A percentile compares a stretch with the other conserved stretches of the same genome.
phyloP scores from a whole-genome alignment of 1,139 yeast genomes.

The Scheffersomyces lignicola region DNA sequence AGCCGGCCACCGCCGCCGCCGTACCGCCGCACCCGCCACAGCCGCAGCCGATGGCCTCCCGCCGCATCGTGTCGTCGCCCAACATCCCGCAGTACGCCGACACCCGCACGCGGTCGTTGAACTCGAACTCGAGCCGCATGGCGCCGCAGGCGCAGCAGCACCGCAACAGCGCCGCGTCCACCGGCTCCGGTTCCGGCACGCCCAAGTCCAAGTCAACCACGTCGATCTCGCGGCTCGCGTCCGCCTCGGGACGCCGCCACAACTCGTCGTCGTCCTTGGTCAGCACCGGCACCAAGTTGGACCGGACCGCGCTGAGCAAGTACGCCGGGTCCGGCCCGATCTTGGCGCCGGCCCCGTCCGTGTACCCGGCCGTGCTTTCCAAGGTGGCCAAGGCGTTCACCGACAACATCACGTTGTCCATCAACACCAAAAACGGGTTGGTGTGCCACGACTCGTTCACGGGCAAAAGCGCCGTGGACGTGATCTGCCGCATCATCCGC shows the following conservation, averaged over 20 bases:
- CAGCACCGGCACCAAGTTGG: constrained; percentile 22
- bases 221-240: constrained; percentile 43
- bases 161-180: no score
- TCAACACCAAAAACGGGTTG: constrained; percentile 89
- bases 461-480: constrained; percentile 92
- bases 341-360: constrained; percentile 53
- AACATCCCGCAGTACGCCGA: constrained; percentile 13
- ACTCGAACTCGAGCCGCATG: no score
- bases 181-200: constrained; percentile 40
- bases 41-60: constrained; percentile 1
- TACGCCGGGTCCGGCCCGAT: constrained; percentile 27
- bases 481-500: constrained; percentile 77
- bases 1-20: constrained; percentile 7
- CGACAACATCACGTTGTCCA: constrained; percentile 69
- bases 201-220: constrained; percentile 47
- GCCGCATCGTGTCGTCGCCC: constrained; percentile 24
- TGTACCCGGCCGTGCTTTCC: constrained; percentile 88
- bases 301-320: constrained; percentile 34
- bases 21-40: not conserved
- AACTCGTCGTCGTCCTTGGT: constrained; percentile 37
- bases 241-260: constrained; percentile 43
- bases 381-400: constrained; percentile 80
- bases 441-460: constrained; percentile 94
- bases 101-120: constrained; percentile 20
- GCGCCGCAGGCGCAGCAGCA: no score